These are phyloP conservation scores for Serendipita sp. DNA, from an alignment of 768 basidiomycete genomes.

Conservation along the genomic window DNA sequence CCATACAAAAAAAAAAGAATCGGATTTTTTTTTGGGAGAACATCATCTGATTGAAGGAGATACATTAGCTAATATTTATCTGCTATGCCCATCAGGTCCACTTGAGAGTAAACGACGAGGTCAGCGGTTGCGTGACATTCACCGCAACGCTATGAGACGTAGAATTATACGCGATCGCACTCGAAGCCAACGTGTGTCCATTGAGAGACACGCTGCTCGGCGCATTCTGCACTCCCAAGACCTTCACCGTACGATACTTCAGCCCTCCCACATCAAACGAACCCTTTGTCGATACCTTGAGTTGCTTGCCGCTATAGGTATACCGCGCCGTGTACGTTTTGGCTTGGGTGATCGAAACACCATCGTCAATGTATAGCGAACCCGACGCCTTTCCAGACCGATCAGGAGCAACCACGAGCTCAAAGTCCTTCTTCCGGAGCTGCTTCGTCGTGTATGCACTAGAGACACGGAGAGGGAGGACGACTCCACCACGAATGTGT, in stretches of 20 bases:
- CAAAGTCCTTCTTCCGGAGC: neutral
- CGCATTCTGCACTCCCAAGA: neutral
- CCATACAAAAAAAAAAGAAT: too few relatives aligned
- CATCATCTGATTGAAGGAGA: too few relatives aligned
- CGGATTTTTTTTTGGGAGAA: too few relatives aligned
- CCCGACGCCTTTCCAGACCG: conserved; percentile 2
- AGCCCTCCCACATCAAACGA: neutral
- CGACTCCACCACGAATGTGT: conserved; percentile 56
- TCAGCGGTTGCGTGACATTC: neutral
- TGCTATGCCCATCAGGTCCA: neutral
- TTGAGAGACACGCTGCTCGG: neutral
- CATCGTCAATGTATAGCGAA: conserved; percentile 7
- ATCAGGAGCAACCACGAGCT: neutral
- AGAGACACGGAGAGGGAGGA: conserved; percentile 37
- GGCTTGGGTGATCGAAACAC: neutral
- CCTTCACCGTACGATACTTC: neutral
- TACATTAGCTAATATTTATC: too few relatives aligned
- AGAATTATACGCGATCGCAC: neutral
- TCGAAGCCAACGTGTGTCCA: neutral
- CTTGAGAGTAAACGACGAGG: neutral
- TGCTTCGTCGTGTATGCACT: conserved; percentile 2
- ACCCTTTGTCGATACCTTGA: neutral
- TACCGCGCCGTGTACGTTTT: neutral
- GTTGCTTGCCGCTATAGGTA: neutral
- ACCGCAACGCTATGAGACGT: neutral